Evolutionary conservation across 2,329 filamentous ascomycete species (phyloP), one percentile per base, ranked within the genome.

Genomic region (Catunica adiposa): DNA sequence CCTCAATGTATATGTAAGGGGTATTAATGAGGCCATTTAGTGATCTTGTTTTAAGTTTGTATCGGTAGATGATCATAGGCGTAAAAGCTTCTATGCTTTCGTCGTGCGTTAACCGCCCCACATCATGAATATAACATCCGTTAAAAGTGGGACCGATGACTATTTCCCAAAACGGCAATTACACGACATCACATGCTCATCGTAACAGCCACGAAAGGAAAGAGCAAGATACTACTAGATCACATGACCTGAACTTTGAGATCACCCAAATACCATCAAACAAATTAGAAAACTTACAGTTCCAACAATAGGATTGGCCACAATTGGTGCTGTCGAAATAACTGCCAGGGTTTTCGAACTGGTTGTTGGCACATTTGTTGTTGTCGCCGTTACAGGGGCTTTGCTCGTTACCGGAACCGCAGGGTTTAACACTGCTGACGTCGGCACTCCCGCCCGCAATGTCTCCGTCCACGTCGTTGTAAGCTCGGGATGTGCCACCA

Each of bases 241-340:
- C 5, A 51, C 23, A 51, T 34, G 29, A 34, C 29, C 11, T 5
- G 29, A 34, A 5, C 29, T 5, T 11, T 34, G 29, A 34, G 11
- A 34, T 5, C 11, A 34, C 29, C 29, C n/a, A n/a, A n/a, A n/a
- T n/a, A n/a, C n/a, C n/a, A n/a, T n/a, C n/a, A n/a, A n/a, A n/a
- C n/a, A n/a, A n/a, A n/a, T n/a, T n/a, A n/a, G n/a, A n/a, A 53
- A 47, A 47, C 55, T 52, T 56, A 56, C 55, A 37, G 55, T 47
- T 48, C 53, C 38, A 37, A 53, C 25, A 17, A 37, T 40, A 26
- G 55, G 51, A 9, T 34, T 44, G 29, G 55, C 50, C 9, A 56
- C 55, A 37, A 48, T 22, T 9, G 44, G 44, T 9, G 44, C 44
- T 9, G 44, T 48, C 44, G 44, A 48, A 48, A 48, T 25, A 3